A percentile compares a stretch with the other conserved stretches of the same genome.
Conservation (phyloP, 306 rosid genomes). For the Cicer cuneatum region DNA sequence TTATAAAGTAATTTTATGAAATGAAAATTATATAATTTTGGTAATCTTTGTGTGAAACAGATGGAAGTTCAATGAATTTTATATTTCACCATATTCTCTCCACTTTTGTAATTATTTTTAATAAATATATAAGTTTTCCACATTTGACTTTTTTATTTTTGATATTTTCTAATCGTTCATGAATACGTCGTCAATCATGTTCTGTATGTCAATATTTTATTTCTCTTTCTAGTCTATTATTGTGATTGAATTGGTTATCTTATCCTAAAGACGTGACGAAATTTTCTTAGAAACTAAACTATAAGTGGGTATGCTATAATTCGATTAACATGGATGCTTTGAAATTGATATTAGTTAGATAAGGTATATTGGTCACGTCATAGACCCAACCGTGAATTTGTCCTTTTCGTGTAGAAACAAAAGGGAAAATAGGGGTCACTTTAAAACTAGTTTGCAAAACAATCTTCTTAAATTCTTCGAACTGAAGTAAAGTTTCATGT, state of each 20-base stretch:
- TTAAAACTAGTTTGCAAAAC: conserved; percentile 41
- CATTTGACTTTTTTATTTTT: conserved; percentile 30
- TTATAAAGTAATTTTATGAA: not conserved
- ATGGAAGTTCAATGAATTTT: not conserved
- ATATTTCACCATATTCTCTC: conserved; percentile 28
- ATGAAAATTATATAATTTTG: not conserved
- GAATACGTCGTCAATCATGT: conserved; percentile 18
- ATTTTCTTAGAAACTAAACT: conserved; percentile 5
- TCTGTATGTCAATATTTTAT: not conserved
- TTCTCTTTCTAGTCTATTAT: not conserved
- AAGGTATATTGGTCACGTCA: conserved; percentile 4
- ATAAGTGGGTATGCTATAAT: not conserved
- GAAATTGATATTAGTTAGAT: not conserved
- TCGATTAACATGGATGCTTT: not conserved
- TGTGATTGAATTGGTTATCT: conserved; percentile 29
- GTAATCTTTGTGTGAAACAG: not conserved
- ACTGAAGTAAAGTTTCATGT: conserved; percentile 47
- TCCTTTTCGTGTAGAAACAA: conserved; percentile 1
- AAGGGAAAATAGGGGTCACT: conserved; percentile 1
- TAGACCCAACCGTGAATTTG: conserved; percentile 1
- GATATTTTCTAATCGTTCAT: not conserved
- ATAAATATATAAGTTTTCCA: conserved; percentile 15
- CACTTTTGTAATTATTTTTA: not conserved
- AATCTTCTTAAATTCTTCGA: conserved; percentile 50
- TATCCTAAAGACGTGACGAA: conserved; percentile 27